Evolutionary conservation across 495 filamentous ascomycete species (phyloP).

Genomic region (Aspergillus bridgeri): DNA sequence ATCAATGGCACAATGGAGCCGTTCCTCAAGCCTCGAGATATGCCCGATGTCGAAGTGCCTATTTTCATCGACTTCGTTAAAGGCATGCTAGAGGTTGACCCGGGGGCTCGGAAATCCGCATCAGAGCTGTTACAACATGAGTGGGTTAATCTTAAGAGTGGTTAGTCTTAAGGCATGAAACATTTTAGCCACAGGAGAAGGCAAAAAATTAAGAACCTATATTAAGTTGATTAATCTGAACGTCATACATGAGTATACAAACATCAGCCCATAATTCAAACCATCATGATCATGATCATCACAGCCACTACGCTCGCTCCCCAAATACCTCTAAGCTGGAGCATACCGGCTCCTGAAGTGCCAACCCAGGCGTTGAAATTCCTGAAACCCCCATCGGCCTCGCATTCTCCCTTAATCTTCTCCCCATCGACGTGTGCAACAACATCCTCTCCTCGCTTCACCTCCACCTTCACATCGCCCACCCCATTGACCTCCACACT

Average conservation of each 20-base stretch:
- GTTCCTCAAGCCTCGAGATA: constrained; percentile 19
- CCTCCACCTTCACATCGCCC: background rate
- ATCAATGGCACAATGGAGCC: constrained; percentile 22
- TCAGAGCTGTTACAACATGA: constrained; percentile 23
- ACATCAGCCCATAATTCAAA: background rate
- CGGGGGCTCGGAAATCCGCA: constrained; percentile 19
- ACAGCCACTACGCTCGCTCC: background rate
- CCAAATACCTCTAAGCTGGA: background rate
- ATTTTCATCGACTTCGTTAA: constrained; percentile 34
- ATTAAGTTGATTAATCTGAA: too few species aligned
- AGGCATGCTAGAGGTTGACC: constrained; percentile 22
- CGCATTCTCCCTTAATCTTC: background rate
- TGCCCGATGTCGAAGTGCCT: constrained; percentile 21
- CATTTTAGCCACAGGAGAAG: too few species aligned
- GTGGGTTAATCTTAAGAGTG: too few species aligned
- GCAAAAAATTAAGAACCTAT: too few species aligned
- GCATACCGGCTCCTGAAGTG: background rate
- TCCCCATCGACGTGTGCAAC: background rate
- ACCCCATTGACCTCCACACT: background rate
- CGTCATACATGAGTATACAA: too few species aligned
- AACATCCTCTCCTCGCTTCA: background rate
- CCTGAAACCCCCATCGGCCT: background rate
- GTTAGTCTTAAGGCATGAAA: too few species aligned
- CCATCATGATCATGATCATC: background rate
- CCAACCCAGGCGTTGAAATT: background rate